Base-by-base conservation (phyloP, 176 grass and related monocot genomes). In the Cenchrus americanus region DNA sequence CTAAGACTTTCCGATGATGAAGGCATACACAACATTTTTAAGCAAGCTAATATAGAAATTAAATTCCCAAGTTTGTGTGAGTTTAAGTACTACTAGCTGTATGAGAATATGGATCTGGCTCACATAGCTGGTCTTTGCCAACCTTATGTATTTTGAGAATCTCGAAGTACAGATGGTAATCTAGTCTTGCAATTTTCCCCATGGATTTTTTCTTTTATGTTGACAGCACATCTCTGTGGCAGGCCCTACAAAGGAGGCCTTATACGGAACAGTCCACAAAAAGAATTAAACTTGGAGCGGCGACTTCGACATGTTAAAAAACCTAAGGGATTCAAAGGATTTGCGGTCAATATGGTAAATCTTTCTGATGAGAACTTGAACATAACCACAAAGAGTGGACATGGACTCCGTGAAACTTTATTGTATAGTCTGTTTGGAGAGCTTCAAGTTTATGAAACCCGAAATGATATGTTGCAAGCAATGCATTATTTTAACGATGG, bases 361-460 rank as follows among this genome's bases (percentile, higher is more conserved):
- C 30, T 86, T 27, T 86, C 84, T 26, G 30, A 12, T 15, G 67
- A 86, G 30, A 64, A 71, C 48, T 62, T 86, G 32, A 52, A 14
- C 1, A 63, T 86, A 78, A 52, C n/a, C 14, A 72, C 84, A 63
- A 6, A 7, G 6, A 18, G 6, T 21, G 83, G 66, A 51, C 18
- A 86, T 86, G 84, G 84, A n/a, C 76, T 86, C 67, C 84, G 84
- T 80, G 76, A 86, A 79, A 86, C 84, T 47, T 79, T 86, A 52
- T 86, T 86, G 26, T 86, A 79, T 79, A 79, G 75, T 77, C 75
- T 86, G 8, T 71, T 85, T 52, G 84, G 84, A 52, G 66, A 79
- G 66, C 75, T 86, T 71, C 84, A 86, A 72, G 84, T 86, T 50
- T 86, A 86, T 26, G 66, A 86, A 62, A 86, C 66, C 14, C 66